These are phyloP conservation scores for Moelleriella libera DNA, from an alignment of 2,329 filamentous ascomycete species.

Conservation along the genomic window DNA sequence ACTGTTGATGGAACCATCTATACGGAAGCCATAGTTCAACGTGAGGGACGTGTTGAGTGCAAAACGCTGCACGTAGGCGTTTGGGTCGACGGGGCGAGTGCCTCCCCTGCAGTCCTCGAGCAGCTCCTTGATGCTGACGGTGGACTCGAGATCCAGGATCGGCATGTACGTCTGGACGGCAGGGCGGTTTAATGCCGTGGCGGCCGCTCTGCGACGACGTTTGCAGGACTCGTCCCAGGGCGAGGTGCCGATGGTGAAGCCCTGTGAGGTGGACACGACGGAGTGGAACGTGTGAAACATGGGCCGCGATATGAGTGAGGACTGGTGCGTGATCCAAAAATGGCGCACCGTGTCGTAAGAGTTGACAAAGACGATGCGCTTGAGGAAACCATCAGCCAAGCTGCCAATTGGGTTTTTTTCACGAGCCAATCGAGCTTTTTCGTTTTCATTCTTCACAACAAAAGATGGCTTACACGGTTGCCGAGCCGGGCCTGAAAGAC, in stretches of 20 bases:
- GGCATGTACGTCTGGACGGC: conserved; percentile 70
- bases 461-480: conserved; percentile 35
- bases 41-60: conserved; percentile 66
- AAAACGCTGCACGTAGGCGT: conserved; percentile 60
- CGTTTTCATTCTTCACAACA: background rate
- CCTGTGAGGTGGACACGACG: conserved; percentile 62
- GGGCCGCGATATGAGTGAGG: conserved; percentile 62
- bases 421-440: background rate
- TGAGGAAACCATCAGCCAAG: conserved; percentile 6
- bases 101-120: conserved; percentile 50
- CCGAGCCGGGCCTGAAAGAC: conserved; percentile 57
- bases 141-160: conserved; percentile 65
- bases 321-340: conserved; percentile 69
- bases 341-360: conserved; percentile 60
- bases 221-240: conserved; percentile 78
- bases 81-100: conserved; percentile 51
- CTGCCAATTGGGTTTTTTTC: background rate
- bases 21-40: conserved; percentile 66
- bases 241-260: conserved; percentile 71
- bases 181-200: conserved; percentile 63
- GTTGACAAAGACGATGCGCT: conserved; percentile 64
- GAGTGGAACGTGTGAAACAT: conserved; percentile 72
- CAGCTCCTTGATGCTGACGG: conserved; percentile 58
- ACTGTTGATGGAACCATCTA: conserved; percentile 55
- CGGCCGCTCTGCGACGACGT: conserved; percentile 60